Conservation (phyloP, 139 green algal species). For the Micractinium sp. region DNA sequence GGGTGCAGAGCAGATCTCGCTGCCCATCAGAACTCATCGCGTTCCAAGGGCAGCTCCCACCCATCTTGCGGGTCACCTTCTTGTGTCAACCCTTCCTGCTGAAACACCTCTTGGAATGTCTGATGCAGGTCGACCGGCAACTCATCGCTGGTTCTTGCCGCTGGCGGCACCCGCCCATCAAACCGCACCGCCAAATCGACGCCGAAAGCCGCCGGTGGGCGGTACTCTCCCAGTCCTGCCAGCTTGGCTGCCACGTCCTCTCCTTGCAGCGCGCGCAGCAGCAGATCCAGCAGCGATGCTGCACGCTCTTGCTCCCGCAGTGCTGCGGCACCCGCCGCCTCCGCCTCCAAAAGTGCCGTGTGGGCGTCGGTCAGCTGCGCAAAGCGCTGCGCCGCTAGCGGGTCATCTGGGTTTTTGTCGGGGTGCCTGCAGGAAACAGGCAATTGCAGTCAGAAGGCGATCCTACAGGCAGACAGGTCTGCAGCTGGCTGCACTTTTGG, state of each 20-base stretch:
- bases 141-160: neutral
- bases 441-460: too few species aligned
- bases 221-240: constrained; percentile 25
- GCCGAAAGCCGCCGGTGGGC: constrained; percentile 36
- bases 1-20: neutral
- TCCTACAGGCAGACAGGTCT: too few species aligned
- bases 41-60: neutral
- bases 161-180: constrained; percentile 23
- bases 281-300: constrained; percentile 1
- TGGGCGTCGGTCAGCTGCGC: constrained; percentile 53
- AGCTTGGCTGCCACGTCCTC: constrained; percentile 34
- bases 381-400: constrained; percentile 49
- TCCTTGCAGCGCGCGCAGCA: constrained; percentile 11
- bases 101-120: neutral
- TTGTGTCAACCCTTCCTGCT: constrained; percentile 13
- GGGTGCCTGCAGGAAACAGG: constrained; percentile 44
- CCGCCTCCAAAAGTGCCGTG: constrained; percentile 22
- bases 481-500: too few species aligned
- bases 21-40: neutral
- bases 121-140: neutral
- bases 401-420: constrained; percentile 54
- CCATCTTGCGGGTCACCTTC: constrained; percentile 14
- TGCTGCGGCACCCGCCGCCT: neutral
- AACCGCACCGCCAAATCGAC: constrained; percentile 38
- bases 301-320: constrained; percentile 16